phyloP scores from a whole-genome alignment of 352 stramenopile species.

The Globisporangium ultimum region DNA sequence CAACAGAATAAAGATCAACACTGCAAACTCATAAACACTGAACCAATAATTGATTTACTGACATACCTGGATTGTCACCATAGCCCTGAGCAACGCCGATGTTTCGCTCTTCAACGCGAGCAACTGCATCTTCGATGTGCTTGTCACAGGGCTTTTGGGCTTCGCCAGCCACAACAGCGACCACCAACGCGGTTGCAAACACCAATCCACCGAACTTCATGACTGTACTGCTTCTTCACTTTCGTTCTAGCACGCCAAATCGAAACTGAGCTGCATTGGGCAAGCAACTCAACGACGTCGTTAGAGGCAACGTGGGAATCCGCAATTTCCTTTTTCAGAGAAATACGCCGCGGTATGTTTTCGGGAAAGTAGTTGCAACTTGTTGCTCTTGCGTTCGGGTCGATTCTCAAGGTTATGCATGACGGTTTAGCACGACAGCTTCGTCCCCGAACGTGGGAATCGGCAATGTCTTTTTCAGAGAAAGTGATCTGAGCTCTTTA shows the following conservation, averaged over 20 bases:
- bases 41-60: neutral
- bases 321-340: too few species aligned
- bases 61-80: neutral
- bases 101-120: neutral
- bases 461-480: too few species aligned
- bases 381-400: too few species aligned
- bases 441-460: neutral
- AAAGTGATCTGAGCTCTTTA: too few species aligned
- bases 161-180: slow-evolving; percentile 2
- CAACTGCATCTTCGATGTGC: neutral
- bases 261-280: neutral
- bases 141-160: neutral
- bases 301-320: neutral
- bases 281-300: neutral
- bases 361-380: neutral
- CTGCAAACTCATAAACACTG: neutral
- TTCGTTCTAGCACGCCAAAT: neutral
- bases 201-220: slow-evolving; percentile 7
- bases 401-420: too few species aligned
- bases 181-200: neutral
- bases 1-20: neutral
- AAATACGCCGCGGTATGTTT: neutral
- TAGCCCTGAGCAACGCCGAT: neutral
- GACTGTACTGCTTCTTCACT: neutral
- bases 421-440: neutral